Evolutionary conservation across 2,329 filamentous ascomycete genomes (phyloP).

Genomic region (Hypoxylon sp.): DNA sequence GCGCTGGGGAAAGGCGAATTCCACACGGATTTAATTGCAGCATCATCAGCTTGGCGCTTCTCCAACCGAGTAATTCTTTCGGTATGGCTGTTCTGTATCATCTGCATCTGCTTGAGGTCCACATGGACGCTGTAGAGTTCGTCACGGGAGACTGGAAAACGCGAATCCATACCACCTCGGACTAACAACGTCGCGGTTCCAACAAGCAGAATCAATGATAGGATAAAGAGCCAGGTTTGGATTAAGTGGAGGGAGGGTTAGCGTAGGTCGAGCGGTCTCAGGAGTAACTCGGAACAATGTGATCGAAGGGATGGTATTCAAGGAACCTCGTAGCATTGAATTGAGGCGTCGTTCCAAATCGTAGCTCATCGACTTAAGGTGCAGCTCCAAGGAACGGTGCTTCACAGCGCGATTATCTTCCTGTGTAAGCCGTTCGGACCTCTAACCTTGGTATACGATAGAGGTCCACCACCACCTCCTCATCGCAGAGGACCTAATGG

Average conservation of each 20-base stretch:
- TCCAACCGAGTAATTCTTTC: conserved; percentile 74
- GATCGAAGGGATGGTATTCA: conserved; percentile 34
- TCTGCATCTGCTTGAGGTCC: conserved; percentile 78
- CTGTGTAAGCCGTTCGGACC: conserved; percentile 44
- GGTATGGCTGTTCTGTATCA: conserved; percentile 73
- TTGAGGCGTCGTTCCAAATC: conserved; percentile 34
- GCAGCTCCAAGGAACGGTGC: conserved; percentile 27
- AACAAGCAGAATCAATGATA: conserved; percentile 23
- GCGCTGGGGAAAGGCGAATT: conserved; percentile 92
- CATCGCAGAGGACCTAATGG: conserved; percentile 56
- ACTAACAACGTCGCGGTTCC: conserved; percentile 34
- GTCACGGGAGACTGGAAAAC: conserved; percentile 72
- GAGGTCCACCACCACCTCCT: conserved; percentile 56
- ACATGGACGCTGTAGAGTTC: conserved; percentile 78
- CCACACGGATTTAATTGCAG: conserved; percentile 88
- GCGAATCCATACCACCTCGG: conserved; percentile 72
- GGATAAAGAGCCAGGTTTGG: conserved; percentile 12
- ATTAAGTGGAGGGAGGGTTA: conserved; percentile 8
- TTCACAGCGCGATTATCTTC: conserved; percentile 34
- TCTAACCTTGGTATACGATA: conserved; percentile 51
- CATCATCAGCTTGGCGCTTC: conserved; percentile 77
- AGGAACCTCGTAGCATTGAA: conserved; percentile 49
- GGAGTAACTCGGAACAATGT: conserved; percentile 24
- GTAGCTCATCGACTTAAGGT: conserved; percentile 43
- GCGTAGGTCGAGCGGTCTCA: conserved; percentile 12